A percentile compares a stretch with the other conserved stretches of the same genome.
Conservation (phyloP, 257 asterid genomes). For the Ocimum tenuiflorum region DNA sequence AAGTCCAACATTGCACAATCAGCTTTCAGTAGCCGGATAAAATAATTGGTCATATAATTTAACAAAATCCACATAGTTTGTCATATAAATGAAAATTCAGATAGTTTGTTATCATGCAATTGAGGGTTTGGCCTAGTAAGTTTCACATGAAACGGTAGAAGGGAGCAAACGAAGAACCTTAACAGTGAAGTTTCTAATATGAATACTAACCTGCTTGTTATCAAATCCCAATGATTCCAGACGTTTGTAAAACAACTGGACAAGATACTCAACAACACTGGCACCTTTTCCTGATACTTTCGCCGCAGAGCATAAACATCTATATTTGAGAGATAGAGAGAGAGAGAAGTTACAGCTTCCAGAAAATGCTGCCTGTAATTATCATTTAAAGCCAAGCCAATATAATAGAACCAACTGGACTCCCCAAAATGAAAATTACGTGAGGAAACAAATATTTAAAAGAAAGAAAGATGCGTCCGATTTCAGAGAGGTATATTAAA, state of each 20-base stretch:
- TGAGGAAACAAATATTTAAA: not conserved
- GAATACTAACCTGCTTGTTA: conserved; percentile 69
- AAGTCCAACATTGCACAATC: no score
- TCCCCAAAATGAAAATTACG: not conserved
- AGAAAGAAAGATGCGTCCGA: not conserved
- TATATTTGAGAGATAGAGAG: conserved; percentile 34
- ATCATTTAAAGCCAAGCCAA: not conserved
- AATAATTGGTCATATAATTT: no score
- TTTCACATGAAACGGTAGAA: conserved; percentile 15
- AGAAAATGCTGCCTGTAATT: not conserved
- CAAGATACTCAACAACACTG: conserved; percentile 67
- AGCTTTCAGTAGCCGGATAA: no score
- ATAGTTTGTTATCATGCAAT: no score
- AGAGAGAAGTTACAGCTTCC: not conserved
- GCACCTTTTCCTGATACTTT: conserved; percentile 84
- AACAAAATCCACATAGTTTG: no score
- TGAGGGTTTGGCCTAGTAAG: no score
- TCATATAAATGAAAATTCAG: no score
- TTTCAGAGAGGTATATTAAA: not conserved
- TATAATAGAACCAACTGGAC: not conserved
- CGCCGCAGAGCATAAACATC: conserved; percentile 91
- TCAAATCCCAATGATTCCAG: conserved; percentile 70
- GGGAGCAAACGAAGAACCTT: conserved; percentile 9
- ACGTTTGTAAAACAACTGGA: conserved; percentile 72
- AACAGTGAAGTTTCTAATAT: conserved; percentile 1